Evolutionary conservation across 108 stramenopile species (phyloP).

Genomic region (Chaetoceros muelleri): DNA sequence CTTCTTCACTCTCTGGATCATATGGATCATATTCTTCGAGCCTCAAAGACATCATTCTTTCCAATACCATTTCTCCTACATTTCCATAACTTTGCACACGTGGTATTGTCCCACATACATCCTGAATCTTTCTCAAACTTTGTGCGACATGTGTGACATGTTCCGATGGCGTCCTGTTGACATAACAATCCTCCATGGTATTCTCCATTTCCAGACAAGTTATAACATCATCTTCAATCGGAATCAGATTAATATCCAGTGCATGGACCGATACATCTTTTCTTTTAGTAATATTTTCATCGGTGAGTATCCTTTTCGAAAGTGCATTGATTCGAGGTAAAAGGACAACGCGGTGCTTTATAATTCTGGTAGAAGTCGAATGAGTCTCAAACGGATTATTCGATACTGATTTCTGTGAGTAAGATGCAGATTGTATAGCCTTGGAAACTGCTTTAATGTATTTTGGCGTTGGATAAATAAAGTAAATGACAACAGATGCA

Average conservation of each 20-base stretch:
- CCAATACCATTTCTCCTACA: constrained; percentile 59
- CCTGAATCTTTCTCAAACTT: constrained; percentile 66
- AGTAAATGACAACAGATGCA: not conserved
- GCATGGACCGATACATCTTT: constrained; percentile 21
- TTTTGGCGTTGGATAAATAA: constrained; percentile 2
- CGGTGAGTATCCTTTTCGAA: constrained; percentile 12
- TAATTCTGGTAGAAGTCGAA: constrained; percentile 10
- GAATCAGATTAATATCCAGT: constrained; percentile 40
- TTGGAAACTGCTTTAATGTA: not conserved
- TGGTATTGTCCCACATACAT: constrained; percentile 51
- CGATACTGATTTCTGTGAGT: too few relatives aligned
- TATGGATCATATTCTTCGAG: constrained; percentile 42
- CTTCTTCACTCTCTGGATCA: not conserved
- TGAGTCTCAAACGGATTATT: too few relatives aligned
- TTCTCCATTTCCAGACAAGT: constrained; percentile 25
- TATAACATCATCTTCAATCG: constrained; percentile 36
- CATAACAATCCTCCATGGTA: constrained; percentile 24
- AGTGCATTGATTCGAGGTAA: constrained; percentile 38
- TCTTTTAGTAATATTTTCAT: constrained; percentile 8
- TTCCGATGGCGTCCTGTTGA: constrained; percentile 53
- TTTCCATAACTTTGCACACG: constrained; percentile 62
- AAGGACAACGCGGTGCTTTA: constrained; percentile 33
- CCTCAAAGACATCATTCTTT: constrained; percentile 43
- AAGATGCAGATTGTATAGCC: not conserved
- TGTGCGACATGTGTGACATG: constrained; percentile 51